Evolutionary conservation across 257 asterid genomes (phyloP).

Genomic region (Cordia subcordata): DNA sequence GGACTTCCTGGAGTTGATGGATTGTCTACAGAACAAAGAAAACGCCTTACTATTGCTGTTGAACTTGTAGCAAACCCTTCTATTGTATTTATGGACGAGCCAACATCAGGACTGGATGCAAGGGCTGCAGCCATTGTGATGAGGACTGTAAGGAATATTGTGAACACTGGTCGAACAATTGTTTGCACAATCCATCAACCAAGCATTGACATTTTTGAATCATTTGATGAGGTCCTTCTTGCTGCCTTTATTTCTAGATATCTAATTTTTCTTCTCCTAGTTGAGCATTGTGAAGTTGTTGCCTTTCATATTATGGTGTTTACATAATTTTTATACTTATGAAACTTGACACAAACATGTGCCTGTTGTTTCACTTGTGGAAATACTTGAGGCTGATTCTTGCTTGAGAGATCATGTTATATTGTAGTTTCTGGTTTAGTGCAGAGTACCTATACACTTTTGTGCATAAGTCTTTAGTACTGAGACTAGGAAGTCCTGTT

Average conservation of each 20-base stretch:
- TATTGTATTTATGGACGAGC: constrained; percentile 92
- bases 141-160: constrained; percentile 96
- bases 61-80: constrained; percentile 96
- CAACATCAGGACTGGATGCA: constrained; percentile 96
- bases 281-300: not conserved
- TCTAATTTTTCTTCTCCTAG: not conserved
- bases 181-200: constrained; percentile 98
- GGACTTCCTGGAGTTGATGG: constrained; percentile 97
- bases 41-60: constrained; percentile 90
- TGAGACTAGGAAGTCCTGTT: no score
- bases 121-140: constrained; percentile 97
- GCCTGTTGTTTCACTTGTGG: no score
- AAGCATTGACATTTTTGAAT: constrained; percentile 93
- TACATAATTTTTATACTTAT: not conserved
- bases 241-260: constrained; percentile 6
- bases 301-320: not conserved
- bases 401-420: no score
- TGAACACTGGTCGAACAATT: constrained; percentile 90
- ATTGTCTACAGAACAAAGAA: constrained; percentile 89
- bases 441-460: no score
- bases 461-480: no score
- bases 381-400: no score
- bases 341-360: not conserved
- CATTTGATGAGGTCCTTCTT: constrained; percentile 86
- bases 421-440: no score